Evolutionary conservation across 2,329 filamentous ascomycete genomes (phyloP).

Genomic region (Colletotrichum cereale): DNA sequence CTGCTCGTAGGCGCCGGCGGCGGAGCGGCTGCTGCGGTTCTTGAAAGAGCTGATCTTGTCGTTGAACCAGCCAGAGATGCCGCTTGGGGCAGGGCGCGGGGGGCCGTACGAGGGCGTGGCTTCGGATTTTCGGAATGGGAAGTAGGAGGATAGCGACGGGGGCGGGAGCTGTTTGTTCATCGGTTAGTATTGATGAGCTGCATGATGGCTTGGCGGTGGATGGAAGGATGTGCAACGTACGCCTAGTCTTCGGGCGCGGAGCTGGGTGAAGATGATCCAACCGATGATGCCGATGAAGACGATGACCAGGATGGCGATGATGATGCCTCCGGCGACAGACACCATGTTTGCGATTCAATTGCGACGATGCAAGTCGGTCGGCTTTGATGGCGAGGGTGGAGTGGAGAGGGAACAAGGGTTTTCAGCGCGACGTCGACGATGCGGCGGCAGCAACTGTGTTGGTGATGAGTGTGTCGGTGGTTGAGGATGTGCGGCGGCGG

Average conservation of each 20-base stretch:
- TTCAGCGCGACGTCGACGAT: not conserved
- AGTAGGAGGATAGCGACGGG: slow-evolving; percentile 74
- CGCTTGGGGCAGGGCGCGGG: slow-evolving; percentile 68
- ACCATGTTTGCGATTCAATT: slow-evolving; percentile 58
- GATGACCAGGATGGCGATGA: slow-evolving; percentile 78
- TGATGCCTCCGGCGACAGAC: slow-evolving; percentile 73
- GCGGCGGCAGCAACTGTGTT: not conserved
- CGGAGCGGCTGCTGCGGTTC: slow-evolving; percentile 74
- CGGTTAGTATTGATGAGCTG: slow-evolving; percentile 5
- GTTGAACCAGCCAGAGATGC: slow-evolving; percentile 79
- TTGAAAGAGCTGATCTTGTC: slow-evolving; percentile 74
- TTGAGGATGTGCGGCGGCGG: slow-evolving; percentile 20
- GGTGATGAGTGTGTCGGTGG: not conserved
- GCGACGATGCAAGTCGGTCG: slow-evolving; percentile 30
- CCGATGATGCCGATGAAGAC: slow-evolving; percentile 67
- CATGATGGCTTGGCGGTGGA: not conserved
- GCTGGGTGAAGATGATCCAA: slow-evolving; percentile 79
- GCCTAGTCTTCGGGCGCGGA: slow-evolving; percentile 79
- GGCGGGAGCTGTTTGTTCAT: slow-evolving; percentile 70
- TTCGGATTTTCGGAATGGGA: slow-evolving; percentile 74
- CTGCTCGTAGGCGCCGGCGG: slow-evolving; percentile 79
- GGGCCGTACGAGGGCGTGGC: slow-evolving; percentile 59
- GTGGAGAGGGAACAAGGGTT: slow-evolving; percentile 10
- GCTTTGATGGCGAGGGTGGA: not conserved
- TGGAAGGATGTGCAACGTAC: slow-evolving; percentile 56